Evolutionary conservation across 208 protist genomes (phyloP).

Genomic region (Trypanosoma brucei): DNA sequence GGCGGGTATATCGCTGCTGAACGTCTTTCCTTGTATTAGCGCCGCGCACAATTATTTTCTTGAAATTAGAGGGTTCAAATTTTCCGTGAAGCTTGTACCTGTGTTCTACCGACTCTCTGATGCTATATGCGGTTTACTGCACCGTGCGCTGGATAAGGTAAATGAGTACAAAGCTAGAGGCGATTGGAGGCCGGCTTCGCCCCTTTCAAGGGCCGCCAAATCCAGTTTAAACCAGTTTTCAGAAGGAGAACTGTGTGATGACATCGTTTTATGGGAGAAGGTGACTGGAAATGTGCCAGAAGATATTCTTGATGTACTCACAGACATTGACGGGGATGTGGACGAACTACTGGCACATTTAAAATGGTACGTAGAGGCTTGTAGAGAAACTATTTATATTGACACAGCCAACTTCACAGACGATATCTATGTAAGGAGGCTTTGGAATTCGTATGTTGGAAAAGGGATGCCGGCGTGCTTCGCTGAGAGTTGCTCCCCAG

Average conservation of each 20-base stretch:
- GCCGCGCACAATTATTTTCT: constrained; percentile 63
- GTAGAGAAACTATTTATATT: constrained; percentile 33
- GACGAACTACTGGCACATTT: constrained; percentile 56
- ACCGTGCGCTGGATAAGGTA: constrained; percentile 12
- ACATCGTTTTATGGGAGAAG: constrained; percentile 9
- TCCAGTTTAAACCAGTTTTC: no score
- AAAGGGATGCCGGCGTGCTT: constrained; percentile 51
- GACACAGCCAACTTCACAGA: constrained; percentile 37
- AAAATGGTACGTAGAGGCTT: constrained; percentile 56
- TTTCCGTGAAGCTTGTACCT: constrained; percentile 14
- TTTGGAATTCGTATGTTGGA: constrained; percentile 61
- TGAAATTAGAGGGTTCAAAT: constrained; percentile 26
- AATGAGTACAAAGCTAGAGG: no score
- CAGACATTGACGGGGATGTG: constrained; percentile 26
- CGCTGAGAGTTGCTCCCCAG: constrained; percentile 40
- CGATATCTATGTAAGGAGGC: constrained; percentile 42
- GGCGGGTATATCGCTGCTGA: constrained; percentile 33
- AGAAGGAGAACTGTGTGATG: not conserved
- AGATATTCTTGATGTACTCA: constrained; percentile 9
- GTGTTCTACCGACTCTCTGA: constrained; percentile 24
- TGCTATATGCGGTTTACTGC: constrained; percentile 16
- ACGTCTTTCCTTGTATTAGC: constrained; percentile 49
- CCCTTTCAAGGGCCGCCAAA: no score
- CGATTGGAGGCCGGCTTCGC: no score
- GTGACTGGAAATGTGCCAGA: constrained; percentile 6